Percentiles rank a stretch among this genome's conserved stretches.
Conservation (phyloP, 306 rosid species). For the Dalbergia cochinchinensis region DNA sequence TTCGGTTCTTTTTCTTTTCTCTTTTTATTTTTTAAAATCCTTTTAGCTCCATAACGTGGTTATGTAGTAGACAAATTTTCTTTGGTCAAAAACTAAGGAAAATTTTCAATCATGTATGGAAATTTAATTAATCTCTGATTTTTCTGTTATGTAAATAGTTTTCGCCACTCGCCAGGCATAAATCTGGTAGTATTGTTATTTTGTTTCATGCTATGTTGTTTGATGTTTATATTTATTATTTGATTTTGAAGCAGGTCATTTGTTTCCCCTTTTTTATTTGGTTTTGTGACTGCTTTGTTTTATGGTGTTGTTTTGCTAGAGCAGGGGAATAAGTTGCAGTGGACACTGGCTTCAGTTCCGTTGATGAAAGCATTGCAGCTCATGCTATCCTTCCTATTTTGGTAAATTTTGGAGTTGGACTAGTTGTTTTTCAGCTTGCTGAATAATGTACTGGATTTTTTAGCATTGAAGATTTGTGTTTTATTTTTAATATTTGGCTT, state of each 20-base stretch:
- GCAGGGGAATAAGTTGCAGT: conserved; percentile 95
- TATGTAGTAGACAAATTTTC: conserved; percentile 11
- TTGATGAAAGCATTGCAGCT: conserved; percentile 90
- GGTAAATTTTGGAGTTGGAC: conserved; percentile 58
- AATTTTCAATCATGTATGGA: background rate
- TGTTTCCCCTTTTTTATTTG: background rate
- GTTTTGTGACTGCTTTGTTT: conserved; percentile 30
- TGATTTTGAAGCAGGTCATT: conserved; percentile 37
- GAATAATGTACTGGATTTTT: background rate
- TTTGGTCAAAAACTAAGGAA: background rate
- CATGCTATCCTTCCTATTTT: conserved; percentile 85
- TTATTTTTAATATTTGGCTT: background rate
- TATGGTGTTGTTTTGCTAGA: conserved; percentile 54
- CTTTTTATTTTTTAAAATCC: background rate
- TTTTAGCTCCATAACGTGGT: background rate
- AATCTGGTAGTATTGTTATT: background rate
- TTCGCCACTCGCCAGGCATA: background rate
- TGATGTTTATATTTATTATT: background rate
- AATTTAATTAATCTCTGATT: conserved; percentile 15
- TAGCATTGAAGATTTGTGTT: background rate
- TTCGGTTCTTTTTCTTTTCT: background rate
- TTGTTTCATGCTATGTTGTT: background rate
- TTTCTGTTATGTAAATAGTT: background rate
- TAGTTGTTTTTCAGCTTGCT: background rate
- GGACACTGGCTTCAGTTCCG: conserved; percentile 87